These are phyloP conservation scores for Epichloe sylvatica DNA, from an alignment of 2,329 filamentous ascomycete genomes.

Conservation along the genomic window DNA sequence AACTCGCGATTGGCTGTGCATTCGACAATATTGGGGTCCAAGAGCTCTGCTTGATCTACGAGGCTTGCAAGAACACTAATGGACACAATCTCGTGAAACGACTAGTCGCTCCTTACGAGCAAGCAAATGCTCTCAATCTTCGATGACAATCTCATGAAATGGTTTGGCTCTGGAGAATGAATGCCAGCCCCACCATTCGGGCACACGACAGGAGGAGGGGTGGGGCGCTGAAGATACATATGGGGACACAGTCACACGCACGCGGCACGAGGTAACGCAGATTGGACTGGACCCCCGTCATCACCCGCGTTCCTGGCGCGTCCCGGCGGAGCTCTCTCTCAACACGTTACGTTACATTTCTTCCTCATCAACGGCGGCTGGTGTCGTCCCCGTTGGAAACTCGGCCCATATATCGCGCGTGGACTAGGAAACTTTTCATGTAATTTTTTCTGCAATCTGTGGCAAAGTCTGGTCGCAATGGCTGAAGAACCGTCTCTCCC, in stretches of 20 bases:
- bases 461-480: slow-evolving; percentile 13
- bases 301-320: slow-evolving; percentile 3
- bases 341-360: not conserved
- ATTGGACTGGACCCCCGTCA: not conserved
- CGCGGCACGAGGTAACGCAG: not conserved
- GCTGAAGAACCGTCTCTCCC: slow-evolving; percentile 30
- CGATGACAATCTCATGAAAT: not conserved
- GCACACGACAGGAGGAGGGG: not conserved
- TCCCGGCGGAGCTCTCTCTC: not conserved
- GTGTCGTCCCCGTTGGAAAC: not conserved
- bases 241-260: not conserved
- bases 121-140: too few species aligned
- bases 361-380: not conserved
- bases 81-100: not conserved
- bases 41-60: not conserved
- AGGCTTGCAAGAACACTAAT: not conserved
- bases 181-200: not conserved
- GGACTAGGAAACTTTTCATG: not conserved
- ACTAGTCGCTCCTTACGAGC: too few species aligned
- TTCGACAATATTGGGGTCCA: not conserved
- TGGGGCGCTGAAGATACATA: not conserved
- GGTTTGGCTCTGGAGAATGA: too few species aligned
- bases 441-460: too few species aligned
- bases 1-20: not conserved
- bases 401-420: not conserved